These are phyloP conservation scores for Tuber brumale DNA, from an alignment of 495 filamentous ascomycete genomes.

Conservation along the genomic window DNA sequence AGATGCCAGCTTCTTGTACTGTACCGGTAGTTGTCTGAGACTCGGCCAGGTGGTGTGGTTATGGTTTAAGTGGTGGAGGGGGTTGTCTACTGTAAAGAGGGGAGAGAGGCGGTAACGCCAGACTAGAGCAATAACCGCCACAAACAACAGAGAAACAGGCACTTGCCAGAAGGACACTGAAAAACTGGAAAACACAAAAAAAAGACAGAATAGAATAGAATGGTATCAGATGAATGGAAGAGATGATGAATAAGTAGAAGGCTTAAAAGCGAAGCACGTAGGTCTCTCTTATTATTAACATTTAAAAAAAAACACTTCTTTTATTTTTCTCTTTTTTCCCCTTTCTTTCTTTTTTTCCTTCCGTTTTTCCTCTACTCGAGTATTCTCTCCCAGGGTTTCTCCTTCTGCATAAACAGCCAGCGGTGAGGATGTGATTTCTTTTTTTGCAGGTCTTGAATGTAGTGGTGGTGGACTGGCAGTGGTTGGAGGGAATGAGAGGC, in stretches of 20 bases:
- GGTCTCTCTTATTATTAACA: not conserved
- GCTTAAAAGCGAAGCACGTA: slow-evolving; percentile 3
- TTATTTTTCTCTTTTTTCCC: not conserved
- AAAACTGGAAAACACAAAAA: not conserved
- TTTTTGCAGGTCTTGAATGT: not conserved
- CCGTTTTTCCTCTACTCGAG: not conserved
- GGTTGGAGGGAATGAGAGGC: slow-evolving; percentile 3
- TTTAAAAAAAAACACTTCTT: not conserved
- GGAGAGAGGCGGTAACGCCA: slow-evolving; percentile 1
- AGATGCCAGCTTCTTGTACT: not conserved
- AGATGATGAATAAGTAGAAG: slow-evolving; percentile 4
- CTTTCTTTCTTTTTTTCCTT: not conserved
- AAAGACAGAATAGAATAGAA: not conserved
- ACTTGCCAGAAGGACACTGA: slow-evolving; percentile 2
- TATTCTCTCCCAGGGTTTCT: not conserved
- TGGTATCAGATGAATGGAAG: slow-evolving; percentile 2
- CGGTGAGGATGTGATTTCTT: not conserved
- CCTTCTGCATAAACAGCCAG: not conserved
- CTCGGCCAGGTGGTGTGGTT: slow-evolving; percentile 1
- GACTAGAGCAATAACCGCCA: not conserved
- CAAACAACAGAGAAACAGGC: slow-evolving; percentile 1
- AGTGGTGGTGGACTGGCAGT: not conserved
- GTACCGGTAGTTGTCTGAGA: slow-evolving; percentile 4
- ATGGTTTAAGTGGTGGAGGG: not conserved
- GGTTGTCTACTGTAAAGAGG: not conserved